Conservation (phyloP, 2,329 filamentous ascomycete genomes). For the Pseudocercospora musae region DNA sequence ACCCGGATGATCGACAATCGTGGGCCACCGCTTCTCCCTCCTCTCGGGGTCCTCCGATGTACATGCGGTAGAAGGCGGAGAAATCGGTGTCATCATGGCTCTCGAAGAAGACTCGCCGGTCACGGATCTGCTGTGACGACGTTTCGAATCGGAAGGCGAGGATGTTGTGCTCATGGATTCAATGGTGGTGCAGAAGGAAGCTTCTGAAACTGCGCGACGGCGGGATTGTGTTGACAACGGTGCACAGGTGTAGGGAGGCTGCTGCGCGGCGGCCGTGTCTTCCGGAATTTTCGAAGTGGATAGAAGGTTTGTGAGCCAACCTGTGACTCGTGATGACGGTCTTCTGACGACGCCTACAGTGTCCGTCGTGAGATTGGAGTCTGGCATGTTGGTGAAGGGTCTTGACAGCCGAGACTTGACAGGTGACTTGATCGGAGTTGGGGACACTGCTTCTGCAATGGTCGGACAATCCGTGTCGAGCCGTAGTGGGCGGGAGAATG, state of each 20-base stretch:
- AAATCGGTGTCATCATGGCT: constrained; percentile 11
- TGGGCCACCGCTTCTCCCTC: constrained; percentile 4
- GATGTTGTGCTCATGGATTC: constrained; percentile 22
- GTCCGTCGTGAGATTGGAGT: constrained; percentile 12
- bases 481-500: constrained; percentile 41
- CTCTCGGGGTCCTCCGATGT: constrained; percentile 13
- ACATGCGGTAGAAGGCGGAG: constrained; percentile 17
- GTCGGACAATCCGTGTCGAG: constrained; percentile 6
- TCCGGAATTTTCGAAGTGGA: constrained; percentile 12
- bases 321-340: constrained; percentile 25
- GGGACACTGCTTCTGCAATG: constrained; percentile 1
- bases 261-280: constrained; percentile 3
- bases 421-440: constrained; percentile 15
- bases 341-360: constrained; percentile 8
- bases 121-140: constrained; percentile 28
- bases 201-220: constrained; percentile 17
- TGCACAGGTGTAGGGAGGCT: constrained; percentile 26
- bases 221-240: constrained; percentile 3
- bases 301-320: constrained; percentile 30
- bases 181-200: constrained; percentile 23
- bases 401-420: constrained; percentile 22
- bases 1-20: constrained; percentile 10
- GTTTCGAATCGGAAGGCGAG: constrained; percentile 22
- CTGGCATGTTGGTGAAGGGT: constrained; percentile 24
- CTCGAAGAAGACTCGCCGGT: constrained; percentile 17